Evolutionary conservation across 192 early-diverging fungal species (phyloP), one percentile per base, ranked within the genome.

Genomic region (Backusella tarrabulga): DNA sequence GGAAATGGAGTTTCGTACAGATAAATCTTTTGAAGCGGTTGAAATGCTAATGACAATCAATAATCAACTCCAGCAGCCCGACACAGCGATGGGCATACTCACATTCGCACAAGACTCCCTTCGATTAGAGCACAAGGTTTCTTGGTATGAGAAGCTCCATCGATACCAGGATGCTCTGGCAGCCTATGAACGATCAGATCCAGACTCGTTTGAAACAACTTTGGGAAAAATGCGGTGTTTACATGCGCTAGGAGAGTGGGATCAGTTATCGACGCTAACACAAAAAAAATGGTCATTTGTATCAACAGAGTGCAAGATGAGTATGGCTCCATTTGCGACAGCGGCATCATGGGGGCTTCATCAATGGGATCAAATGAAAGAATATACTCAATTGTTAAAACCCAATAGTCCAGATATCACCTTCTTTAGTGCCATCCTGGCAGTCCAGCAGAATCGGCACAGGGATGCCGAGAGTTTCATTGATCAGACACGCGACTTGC

Each of bases 191-290:
- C 52, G 83, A 0, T 92, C 95, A 80, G 91, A 93, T 63, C 92
- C 94, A 4, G 77, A 83, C n/a, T 91, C 92, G 29, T 77, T 95
- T 42, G 92, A 91, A n/a, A 91, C 93, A 17, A 91, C 92, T 1
- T 77, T 92, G 9, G 94, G 95, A 6, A 87, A 93, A 35, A 98
- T 99, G 90, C 89, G 93, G 19, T 98, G 98, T 80, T 82, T 98
- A 79, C 94, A 97, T 82, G 92, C 94, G 56, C 80, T 98, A n/a
- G 96, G 95, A 21, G 95, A 98, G 71, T 98, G 96, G 96, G 95
- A 98, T 54, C 86, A 87, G 15, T 83, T 99, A 19, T 91, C 91
- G 0, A 83, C 88, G 0, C 72, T 98, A n/a, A 93, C 92, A 4
- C 91, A 97, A 76, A 89, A 94, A 76, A 89, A 90, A 67, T 95